Conservation (phyloP, 306 rosid species). For the Quercus gilva region DNA sequence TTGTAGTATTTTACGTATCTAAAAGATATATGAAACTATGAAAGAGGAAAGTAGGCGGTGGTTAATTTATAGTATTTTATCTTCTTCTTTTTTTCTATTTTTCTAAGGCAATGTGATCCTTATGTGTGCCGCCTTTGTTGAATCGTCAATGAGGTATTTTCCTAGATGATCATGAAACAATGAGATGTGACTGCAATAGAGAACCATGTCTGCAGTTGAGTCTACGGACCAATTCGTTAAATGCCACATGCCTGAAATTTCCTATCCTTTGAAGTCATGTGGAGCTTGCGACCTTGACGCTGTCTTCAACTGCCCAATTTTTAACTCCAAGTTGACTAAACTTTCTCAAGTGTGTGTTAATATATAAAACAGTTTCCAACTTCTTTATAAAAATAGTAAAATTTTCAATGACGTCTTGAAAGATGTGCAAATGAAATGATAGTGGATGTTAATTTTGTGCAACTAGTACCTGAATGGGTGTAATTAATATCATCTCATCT, state of each 20-base stretch:
- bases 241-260: not conserved
- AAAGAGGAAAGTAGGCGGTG: too few species aligned
- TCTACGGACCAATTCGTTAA: not conserved
- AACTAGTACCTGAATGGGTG: not conserved
- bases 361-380: not conserved
- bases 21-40: too few species aligned
- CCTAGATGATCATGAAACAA: not conserved
- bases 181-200: not conserved
- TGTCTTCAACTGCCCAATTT: not conserved
- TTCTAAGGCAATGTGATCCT: not conserved
- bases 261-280: not conserved
- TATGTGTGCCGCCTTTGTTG: not conserved
- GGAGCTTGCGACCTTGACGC: not conserved
- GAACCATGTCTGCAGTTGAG: not conserved
- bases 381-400: not conserved
- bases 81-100: not conserved
- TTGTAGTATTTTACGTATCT: too few species aligned
- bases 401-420: not conserved
- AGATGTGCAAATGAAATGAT: not conserved
- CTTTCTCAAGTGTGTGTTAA: not conserved
- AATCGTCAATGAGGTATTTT: not conserved
- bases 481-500: not conserved
- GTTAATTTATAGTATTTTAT: too few species aligned
- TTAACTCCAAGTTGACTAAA: not conserved
- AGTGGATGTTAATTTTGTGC: not conserved